A percentile compares a stretch with the other conserved stretches of the same genome.
Evolutionary conservation across 768 basidiomycete species (phyloP).

Genomic region (Harrya chromipes): DNA sequence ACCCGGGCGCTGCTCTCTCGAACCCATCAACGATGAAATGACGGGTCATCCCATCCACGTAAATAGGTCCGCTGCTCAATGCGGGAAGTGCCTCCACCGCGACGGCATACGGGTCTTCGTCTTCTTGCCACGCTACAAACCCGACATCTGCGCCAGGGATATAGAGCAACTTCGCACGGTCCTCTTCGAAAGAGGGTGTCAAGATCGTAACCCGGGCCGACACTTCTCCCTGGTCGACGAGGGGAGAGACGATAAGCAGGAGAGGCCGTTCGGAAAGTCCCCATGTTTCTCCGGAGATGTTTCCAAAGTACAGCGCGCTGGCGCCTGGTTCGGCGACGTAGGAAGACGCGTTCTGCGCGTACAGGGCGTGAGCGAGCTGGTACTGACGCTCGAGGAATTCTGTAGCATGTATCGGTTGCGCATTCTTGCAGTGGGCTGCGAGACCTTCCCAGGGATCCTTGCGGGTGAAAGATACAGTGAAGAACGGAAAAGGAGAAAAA

Average conservation of each 20-base stretch:
- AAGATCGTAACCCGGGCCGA: slow-evolving; percentile 54
- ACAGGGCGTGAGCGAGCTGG: slow-evolving; percentile 47
- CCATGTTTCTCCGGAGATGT: slow-evolving; percentile 64
- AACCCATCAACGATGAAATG: slow-evolving; percentile 68
- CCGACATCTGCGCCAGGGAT: slow-evolving; percentile 46
- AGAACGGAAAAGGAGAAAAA: not conserved
- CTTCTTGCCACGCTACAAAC: slow-evolving; percentile 65
- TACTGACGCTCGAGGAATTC: slow-evolving; percentile 56
- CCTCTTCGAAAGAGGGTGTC: slow-evolving; percentile 74
- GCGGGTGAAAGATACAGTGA: not conserved
- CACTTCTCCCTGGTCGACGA: slow-evolving; percentile 23
- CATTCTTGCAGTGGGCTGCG: slow-evolving; percentile 44
- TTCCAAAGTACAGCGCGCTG: slow-evolving; percentile 68
- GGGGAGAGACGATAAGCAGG: slow-evolving; percentile 59
- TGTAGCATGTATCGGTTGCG: slow-evolving; percentile 43
- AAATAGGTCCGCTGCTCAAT: slow-evolving; percentile 38
- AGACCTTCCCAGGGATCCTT: slow-evolving; percentile 24
- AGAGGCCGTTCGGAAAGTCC: slow-evolving; percentile 75
- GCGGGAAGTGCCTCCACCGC: slow-evolving; percentile 34
- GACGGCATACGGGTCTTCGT: slow-evolving; percentile 60
- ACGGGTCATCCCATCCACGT: slow-evolving; percentile 58
- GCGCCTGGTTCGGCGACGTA: slow-evolving; percentile 82
- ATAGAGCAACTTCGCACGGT: slow-evolving; percentile 59
- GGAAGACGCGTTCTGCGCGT: slow-evolving; percentile 52
- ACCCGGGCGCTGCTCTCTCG: slow-evolving; percentile 38